These are phyloP conservation scores for Clitopilus passeckerianus DNA, from an alignment of 768 basidiomycete species.

Conservation along the genomic window DNA sequence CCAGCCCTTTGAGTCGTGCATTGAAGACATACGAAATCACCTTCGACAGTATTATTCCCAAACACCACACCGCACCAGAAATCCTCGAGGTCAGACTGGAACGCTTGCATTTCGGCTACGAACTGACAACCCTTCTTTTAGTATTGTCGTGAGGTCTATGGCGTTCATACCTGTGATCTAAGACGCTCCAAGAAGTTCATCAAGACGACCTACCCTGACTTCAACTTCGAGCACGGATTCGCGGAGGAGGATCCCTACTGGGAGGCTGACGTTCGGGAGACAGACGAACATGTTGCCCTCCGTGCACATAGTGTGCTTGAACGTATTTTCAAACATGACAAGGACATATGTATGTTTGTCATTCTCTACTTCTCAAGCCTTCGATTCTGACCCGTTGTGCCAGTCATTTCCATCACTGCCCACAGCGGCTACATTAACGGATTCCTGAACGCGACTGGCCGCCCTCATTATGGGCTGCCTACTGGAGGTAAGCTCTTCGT, in stretches of 20 bases:
- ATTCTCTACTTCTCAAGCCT: not conserved
- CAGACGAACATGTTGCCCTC: conserved; percentile 32
- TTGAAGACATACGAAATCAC: conserved; percentile 50
- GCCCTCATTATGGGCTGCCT: conserved; percentile 40
- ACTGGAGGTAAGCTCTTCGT: conserved; percentile 52
- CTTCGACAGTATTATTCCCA: conserved; percentile 34
- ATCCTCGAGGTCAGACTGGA: conserved; percentile 49
- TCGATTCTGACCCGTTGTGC: not conserved
- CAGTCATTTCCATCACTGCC: conserved; percentile 65
- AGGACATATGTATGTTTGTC: conserved; percentile 39
- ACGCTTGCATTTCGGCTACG: conserved; percentile 15
- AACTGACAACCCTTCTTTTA: conserved; percentile 22
- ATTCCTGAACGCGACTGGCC: conserved; percentile 43
- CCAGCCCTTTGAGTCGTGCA: conserved; percentile 62
- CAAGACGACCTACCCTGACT: conserved; percentile 39
- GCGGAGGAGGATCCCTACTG: conserved; percentile 62
- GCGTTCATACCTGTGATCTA: conserved; percentile 69
- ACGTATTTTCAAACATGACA: conserved; percentile 42
- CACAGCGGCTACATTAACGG: conserved; percentile 61
- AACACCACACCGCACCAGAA: conserved; percentile 23
- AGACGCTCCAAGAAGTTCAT: conserved; percentile 49
- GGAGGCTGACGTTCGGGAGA: conserved; percentile 51
- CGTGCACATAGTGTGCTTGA: conserved; percentile 53
- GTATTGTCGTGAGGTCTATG: conserved; percentile 54
- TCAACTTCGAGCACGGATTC: conserved; percentile 52